Percentiles rank a stretch among this genome's conserved stretches.
Evolutionary conservation across 805 yeast species (phyloP).

Genomic region (Myxozyma mucilagina): DNA sequence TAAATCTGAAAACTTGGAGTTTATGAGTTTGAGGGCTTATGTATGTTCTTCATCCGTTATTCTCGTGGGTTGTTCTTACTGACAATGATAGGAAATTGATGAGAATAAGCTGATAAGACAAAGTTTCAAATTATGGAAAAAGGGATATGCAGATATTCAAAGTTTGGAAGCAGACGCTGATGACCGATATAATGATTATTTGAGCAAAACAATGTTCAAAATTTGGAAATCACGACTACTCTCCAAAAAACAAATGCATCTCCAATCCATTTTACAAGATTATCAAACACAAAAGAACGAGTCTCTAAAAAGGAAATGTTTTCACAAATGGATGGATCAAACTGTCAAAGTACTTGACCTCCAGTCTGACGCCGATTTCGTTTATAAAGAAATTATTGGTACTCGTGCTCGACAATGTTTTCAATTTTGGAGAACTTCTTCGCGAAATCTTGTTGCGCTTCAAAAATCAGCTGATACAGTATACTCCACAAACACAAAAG

Average conservation of each 20-base stretch:
- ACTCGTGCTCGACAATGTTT: neutral
- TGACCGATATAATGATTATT: neutral
- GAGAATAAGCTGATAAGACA: neutral
- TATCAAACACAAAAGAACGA: neutral
- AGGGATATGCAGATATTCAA: neutral
- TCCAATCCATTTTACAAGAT: neutral
- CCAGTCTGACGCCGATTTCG: constrained; percentile 1
- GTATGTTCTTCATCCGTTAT: neutral
- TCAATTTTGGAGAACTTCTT: neutral
- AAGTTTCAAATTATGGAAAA: neutral
- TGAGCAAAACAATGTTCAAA: neutral
- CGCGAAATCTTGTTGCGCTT: neutral
- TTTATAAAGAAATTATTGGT: neutral
- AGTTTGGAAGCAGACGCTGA: neutral
- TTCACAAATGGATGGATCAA: constrained; percentile 10
- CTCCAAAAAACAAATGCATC: neutral
- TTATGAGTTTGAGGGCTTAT: neutral
- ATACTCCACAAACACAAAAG: neutral
- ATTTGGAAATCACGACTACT: constrained; percentile 5
- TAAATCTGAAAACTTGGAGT: neutral
- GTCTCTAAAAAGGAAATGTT: neutral
- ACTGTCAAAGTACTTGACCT: constrained; percentile 10
- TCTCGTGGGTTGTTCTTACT: neutral
- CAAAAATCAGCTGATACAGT: neutral
- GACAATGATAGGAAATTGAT: neutral